Evolutionary conservation across 2,329 filamentous ascomycete genomes (phyloP), one percentile per base, ranked within the genome.

Genomic region (Colletotrichum navitas): DNA sequence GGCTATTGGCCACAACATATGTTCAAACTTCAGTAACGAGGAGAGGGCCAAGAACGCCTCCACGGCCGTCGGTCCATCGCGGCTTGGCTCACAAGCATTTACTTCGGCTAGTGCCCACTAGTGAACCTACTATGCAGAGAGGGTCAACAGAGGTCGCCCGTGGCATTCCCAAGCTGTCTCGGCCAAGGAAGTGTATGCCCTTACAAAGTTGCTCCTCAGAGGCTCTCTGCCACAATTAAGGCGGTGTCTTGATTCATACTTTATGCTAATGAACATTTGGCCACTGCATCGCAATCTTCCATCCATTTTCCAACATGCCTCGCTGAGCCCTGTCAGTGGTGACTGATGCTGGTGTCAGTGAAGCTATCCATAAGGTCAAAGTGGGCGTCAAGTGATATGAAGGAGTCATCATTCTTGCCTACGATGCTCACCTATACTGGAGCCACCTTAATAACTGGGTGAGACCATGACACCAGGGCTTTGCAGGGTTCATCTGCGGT

Each of bases 361-460:
- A 92, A 91, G 80, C 92, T 92, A 10, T 90, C 90, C 5, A 90
- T 90, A 0, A 84, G 81, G 21, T 82, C 82, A 65, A 82, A 84
- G 79, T 85, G 91, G 66, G 83, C 84, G 73, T 91, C 89, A 0
- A 91, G 83, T 5, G 92, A 82, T 54, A 84, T 81, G 75, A 90
- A 90, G 1, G 85, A 79, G 18, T 82, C 77, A 41, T 87, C 84
- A 12, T 59, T 71, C 29, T 66, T 52, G 47, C 75, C 75, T 8
- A 75, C 70, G 5, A 70, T n/a, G 0, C 66, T 70, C 72, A 6
- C 76, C 77, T 41, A 78, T 74, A 43, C 73, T 73, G 63, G 77
- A 77, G 7, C 74, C 75, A 5, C 77, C 78, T 11, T 78, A 74
- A 8, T 70, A 76, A 5, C 78, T 66, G 5, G 77, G 77, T 0